Percentiles rank a stretch among this genome's conserved stretches.
phyloP scores from a whole-genome alignment of 345 rosid species.

The Nasturtium officinale region DNA sequence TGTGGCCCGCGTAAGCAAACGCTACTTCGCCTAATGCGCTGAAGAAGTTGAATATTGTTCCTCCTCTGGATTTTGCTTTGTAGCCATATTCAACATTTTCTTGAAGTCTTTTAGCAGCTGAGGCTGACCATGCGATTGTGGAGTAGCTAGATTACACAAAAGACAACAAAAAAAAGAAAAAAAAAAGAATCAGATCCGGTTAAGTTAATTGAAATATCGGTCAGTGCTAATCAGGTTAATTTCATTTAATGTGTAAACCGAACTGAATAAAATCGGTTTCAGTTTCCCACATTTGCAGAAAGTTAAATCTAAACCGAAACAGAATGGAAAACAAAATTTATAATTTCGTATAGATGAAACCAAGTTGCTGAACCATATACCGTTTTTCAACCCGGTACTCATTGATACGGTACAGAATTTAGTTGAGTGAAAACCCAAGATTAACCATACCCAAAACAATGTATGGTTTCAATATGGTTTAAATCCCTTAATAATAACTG shows the following conservation, averaged over 20 bases:
- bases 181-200: not conserved
- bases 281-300: no score
- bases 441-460: no score
- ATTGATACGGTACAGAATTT: not conserved
- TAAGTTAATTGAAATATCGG: not conserved
- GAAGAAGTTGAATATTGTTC: slow-evolving; percentile 63
- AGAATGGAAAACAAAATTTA: no score
- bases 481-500: no score
- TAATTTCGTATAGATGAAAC: not conserved
- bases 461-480: not conserved
- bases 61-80: slow-evolving; percentile 45
- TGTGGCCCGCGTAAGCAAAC: slow-evolving; percentile 81
- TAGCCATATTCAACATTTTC: slow-evolving; percentile 58
- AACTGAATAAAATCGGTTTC: not conserved
- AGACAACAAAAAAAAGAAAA: no score
- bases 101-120: slow-evolving; percentile 56
- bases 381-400: not conserved
- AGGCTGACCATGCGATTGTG: slow-evolving; percentile 75
- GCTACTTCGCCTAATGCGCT: slow-evolving; percentile 68
- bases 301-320: no score
- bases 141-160: slow-evolving; percentile 75
- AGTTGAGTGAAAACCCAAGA: no score
- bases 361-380: not conserved
- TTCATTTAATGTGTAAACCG: not conserved
- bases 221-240: no score